Conservation (phyloP, 768 basidiomycete species). For the Mycena sanguinolenta region DNA sequence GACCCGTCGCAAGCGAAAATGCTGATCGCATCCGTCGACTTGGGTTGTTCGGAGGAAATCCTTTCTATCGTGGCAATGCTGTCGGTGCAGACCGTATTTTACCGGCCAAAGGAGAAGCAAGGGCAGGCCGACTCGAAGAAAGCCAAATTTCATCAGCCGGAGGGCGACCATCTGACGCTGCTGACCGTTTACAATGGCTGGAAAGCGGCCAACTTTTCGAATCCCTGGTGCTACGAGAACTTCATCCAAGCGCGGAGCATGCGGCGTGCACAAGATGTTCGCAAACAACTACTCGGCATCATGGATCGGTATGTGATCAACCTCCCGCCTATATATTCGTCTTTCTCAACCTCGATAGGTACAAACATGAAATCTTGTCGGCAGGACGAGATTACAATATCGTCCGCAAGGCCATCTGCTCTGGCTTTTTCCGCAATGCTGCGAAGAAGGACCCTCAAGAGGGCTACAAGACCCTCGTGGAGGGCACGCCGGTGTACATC, state of each 20-base stretch:
- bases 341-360: slow-evolving; percentile 57
- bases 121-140: slow-evolving; percentile 99
- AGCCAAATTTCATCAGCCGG: slow-evolving; percentile 99
- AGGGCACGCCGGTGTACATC: slow-evolving; percentile 99
- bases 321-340: not conserved
- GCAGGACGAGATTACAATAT: slow-evolving; percentile 93
- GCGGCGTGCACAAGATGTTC: slow-evolving; percentile 96
- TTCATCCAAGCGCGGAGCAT: slow-evolving; percentile 98
- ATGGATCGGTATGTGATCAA: slow-evolving; percentile 87
- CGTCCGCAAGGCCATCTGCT: slow-evolving; percentile 95
- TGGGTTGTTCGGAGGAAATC: slow-evolving; percentile 98
- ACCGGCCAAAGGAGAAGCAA: slow-evolving; percentile 99
- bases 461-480: slow-evolving; percentile 97
- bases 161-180: slow-evolving; percentile 94
- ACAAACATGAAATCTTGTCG: slow-evolving; percentile 96
- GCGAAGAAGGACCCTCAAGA: slow-evolving; percentile 99
- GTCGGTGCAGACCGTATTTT: slow-evolving; percentile 96
- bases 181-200: slow-evolving; percentile 98
- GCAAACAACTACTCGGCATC: slow-evolving; percentile 97
- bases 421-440: slow-evolving; percentile 97
- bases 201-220: slow-evolving; percentile 96
- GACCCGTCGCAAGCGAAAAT: slow-evolving; percentile 97
- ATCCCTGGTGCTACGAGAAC: slow-evolving; percentile 99
- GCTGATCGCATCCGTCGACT: slow-evolving; percentile 97
- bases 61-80: slow-evolving; percentile 98